A percentile compares a stretch with the other conserved stretches of the same genome.
Conservation (phyloP, 2,329 filamentous ascomycete species). For the Diaporthe ampelina region DNA sequence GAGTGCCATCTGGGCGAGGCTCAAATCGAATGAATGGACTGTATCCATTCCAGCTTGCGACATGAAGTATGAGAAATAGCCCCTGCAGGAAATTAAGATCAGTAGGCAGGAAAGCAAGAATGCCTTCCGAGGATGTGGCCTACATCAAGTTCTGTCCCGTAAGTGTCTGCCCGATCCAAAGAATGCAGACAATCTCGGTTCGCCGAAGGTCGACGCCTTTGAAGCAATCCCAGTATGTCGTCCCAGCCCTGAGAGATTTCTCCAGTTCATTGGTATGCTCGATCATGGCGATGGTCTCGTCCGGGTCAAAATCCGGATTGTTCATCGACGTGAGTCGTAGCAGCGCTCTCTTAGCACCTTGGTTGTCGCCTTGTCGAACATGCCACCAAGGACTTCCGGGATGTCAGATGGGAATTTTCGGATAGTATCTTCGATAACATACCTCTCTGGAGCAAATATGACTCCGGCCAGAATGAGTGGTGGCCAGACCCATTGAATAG, state of each 20-base stretch:
- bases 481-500: slow-evolving; percentile 84
- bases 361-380: slow-evolving; percentile 74
- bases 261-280: slow-evolving; percentile 88
- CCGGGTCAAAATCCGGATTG: slow-evolving; percentile 81
- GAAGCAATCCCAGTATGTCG: slow-evolving; percentile 87
- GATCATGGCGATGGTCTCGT: slow-evolving; percentile 94
- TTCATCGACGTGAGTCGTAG: slow-evolving; percentile 74
- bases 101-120: background rate
- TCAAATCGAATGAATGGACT: slow-evolving; percentile 68
- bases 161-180: slow-evolving; percentile 74
- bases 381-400: slow-evolving; percentile 79
- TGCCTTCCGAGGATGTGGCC: too few relatives aligned
- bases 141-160: slow-evolving; percentile 61
- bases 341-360: slow-evolving; percentile 76
- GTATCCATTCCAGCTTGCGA: slow-evolving; percentile 70
- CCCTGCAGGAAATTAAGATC: slow-evolving; percentile 63
- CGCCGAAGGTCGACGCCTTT: slow-evolving; percentile 81
- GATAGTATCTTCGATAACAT: background rate
- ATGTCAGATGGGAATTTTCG: background rate
- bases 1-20: slow-evolving; percentile 75
- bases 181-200: slow-evolving; percentile 79
- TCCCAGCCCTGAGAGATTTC: slow-evolving; percentile 79
- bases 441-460: slow-evolving; percentile 73
- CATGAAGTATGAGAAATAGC: slow-evolving; percentile 76
- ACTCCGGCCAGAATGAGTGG: slow-evolving; percentile 76